phyloP scores from a whole-genome alignment of 257 asterid genomes.

The Solanum medicagineum region DNA sequence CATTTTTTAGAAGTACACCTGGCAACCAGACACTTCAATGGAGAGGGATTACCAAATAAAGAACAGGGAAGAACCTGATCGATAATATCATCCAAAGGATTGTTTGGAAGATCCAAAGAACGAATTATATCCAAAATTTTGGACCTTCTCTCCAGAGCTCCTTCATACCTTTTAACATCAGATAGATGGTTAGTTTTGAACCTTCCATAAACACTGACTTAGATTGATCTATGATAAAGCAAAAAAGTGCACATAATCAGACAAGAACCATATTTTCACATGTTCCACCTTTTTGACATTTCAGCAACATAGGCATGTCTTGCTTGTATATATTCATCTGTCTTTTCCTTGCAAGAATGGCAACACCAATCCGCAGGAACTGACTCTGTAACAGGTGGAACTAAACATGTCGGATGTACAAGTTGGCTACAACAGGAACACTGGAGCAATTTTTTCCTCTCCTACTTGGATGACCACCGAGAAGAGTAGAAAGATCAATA shows the following conservation, averaged over 20 bases:
- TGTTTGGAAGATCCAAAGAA: slow-evolving; percentile 90
- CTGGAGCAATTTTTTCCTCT: slow-evolving; percentile 83
- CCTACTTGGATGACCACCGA: slow-evolving; percentile 31
- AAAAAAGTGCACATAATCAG: background rate
- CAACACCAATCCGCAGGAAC: slow-evolving; percentile 78
- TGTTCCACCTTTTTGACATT: slow-evolving; percentile 48
- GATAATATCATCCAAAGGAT: slow-evolving; percentile 94
- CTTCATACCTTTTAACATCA: slow-evolving; percentile 64
- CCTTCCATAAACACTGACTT: background rate
- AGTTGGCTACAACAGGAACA: slow-evolving; percentile 85
- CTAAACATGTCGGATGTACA: slow-evolving; percentile 71
- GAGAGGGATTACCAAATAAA: background rate
- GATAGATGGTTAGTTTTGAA: background rate
- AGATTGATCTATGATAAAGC: background rate
- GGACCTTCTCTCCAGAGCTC: slow-evolving; percentile 62
- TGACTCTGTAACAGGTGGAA: slow-evolving; percentile 71
- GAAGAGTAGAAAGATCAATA: background rate
- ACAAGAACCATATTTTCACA: background rate
- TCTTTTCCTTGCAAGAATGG: slow-evolving; percentile 79
- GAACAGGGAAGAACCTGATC: slow-evolving; percentile 57
- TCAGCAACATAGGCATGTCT: slow-evolving; percentile 64
- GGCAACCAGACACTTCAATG: background rate
- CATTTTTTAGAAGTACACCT: background rate
- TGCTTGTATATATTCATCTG: slow-evolving; percentile 82
- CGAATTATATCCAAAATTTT: slow-evolving; percentile 71